Evolutionary conservation across 106 monocot genomes (phyloP).

Genomic region (Ottelia alismoides): DNA sequence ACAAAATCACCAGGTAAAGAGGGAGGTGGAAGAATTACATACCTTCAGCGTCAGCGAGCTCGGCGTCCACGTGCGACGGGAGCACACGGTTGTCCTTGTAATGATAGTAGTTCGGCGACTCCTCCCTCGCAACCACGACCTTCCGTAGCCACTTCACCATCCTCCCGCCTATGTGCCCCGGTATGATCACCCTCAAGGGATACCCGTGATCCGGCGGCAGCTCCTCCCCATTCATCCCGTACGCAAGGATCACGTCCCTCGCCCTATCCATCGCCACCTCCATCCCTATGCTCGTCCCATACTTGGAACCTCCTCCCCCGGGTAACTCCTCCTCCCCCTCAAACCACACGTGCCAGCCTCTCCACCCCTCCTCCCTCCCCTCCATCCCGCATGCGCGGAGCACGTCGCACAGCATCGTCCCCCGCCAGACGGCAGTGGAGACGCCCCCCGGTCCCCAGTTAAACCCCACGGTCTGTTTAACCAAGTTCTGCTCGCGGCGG

Average conservation of each 20-base stretch:
- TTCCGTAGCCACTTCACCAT: slow-evolving; percentile 97
- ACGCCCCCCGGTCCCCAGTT: slow-evolving; percentile 79
- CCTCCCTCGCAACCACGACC: slow-evolving; percentile 46
- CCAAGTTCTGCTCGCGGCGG: slow-evolving; percentile 97
- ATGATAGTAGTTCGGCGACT: slow-evolving; percentile 72
- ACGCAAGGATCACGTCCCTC: slow-evolving; percentile 71
- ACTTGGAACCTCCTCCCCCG: slow-evolving; percentile 82
- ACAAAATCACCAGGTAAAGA: no score
- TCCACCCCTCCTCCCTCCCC: slow-evolving; percentile 6
- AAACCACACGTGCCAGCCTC: slow-evolving; percentile 59
- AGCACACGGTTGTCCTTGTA: slow-evolving; percentile 75
- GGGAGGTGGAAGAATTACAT: no score
- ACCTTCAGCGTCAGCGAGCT: slow-evolving; percentile 54
- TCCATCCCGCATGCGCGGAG: slow-evolving; percentile 46
- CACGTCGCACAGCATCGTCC: slow-evolving; percentile 58
- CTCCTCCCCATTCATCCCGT: slow-evolving; percentile 82
- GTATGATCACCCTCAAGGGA: slow-evolving; percentile 80
- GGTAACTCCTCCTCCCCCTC: slow-evolving; percentile 93
- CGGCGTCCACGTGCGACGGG: slow-evolving; percentile 69
- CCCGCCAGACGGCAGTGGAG: slow-evolving; percentile 83
- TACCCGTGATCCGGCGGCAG: slow-evolving; percentile 85
- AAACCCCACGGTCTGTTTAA: slow-evolving; percentile 71
- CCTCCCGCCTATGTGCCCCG: slow-evolving; percentile 83
- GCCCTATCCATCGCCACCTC: slow-evolving; percentile 86
- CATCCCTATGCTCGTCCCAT: slow-evolving; percentile 63